Evolutionary conservation across 306 rosid species (phyloP), one percentile per base, ranked within the genome.

Genomic region (Acacia acuminata): DNA sequence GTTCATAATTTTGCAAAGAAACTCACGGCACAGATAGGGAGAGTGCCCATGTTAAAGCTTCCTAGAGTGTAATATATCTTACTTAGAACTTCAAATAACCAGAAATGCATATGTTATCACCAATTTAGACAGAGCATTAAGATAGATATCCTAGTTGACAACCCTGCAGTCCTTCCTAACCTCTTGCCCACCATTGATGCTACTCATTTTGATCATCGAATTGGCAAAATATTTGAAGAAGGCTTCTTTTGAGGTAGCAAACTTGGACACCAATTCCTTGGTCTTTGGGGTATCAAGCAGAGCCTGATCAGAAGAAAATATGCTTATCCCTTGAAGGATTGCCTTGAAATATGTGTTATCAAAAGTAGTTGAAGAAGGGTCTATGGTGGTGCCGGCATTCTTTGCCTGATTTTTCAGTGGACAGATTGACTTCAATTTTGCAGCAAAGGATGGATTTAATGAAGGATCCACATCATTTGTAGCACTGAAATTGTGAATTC

Each of bases 121-220:
- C 13, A 22, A n/a, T 40, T 40, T 63, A 6, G 30, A 74, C 55
- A 60, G 51, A n/a, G 48, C 16, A 43, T 25, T 42, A 65, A 67
- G 34, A 79, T 78, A 78, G 22, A 10, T 79, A 87, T 86, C 81
- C 94, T 90, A 75, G 88, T 76, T 82, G 77, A 91, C 86, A 10
- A 81, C 76, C 82, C 86, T 84, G 67, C 95, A 91, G 47, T 91
- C 79, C 20, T 85, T 83, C 88, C 95, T 87, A 50, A 92, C 34
- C 73, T 92, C 94, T 76, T 87, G 85, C 4, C 93, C 93, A 25
- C 87, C 84, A 43, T 86, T 55, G 67, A 92, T 77, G 82, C 84
- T 86, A 12, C 96, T 87, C 96, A 93, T 94, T 90, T 88, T 91
- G 81, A 94, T 78, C 94, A 94, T 91, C 2, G 98, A 90, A 81